Evolutionary conservation across 371 early-diverging fungal species (phyloP).

Genomic region (Rhizopus arrhizus): DNA sequence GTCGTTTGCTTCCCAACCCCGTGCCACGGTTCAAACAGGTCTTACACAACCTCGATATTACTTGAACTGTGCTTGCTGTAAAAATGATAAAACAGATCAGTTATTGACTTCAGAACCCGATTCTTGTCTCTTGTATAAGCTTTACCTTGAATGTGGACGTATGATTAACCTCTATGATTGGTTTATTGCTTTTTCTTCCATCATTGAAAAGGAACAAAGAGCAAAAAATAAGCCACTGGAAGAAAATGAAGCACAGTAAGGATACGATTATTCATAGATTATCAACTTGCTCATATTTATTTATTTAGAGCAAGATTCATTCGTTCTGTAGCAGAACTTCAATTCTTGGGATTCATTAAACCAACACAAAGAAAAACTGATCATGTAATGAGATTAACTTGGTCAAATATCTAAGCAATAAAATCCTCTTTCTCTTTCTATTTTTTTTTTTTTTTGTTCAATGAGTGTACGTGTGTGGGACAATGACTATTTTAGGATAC

Average conservation of each 20-base stretch:
- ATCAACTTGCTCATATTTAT: no score
- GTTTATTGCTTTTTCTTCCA: conserved; percentile 79
- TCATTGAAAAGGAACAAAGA: conserved; percentile 59
- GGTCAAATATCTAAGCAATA: conserved; percentile 64
- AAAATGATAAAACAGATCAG: conserved; percentile 35
- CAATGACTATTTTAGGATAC: background rate
- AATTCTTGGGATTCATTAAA: conserved; percentile 88
- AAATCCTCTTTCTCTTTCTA: background rate
- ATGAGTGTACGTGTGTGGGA: background rate
- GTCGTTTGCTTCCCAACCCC: conserved; percentile 83
- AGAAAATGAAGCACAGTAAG: conserved; percentile 54
- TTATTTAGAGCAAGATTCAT: conserved; percentile 78
- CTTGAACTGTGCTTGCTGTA: conserved; percentile 76
- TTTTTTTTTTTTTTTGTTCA: no score
- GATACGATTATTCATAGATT: background rate
- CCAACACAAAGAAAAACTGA: conserved; percentile 89
- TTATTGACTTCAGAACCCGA: conserved; percentile 73
- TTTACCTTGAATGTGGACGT: conserved; percentile 89
- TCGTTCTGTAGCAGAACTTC: conserved; percentile 79
- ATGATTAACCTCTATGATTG: conserved; percentile 93
- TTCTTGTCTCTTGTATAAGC: conserved; percentile 80
- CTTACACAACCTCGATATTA: conserved; percentile 77
- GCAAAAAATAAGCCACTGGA: conserved; percentile 31
- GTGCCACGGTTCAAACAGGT: conserved; percentile 82
- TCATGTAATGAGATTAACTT: conserved; percentile 86